Conservation (phyloP, 2,329 filamentous ascomycete genomes). For the Fusarium mangiferae region DNA sequence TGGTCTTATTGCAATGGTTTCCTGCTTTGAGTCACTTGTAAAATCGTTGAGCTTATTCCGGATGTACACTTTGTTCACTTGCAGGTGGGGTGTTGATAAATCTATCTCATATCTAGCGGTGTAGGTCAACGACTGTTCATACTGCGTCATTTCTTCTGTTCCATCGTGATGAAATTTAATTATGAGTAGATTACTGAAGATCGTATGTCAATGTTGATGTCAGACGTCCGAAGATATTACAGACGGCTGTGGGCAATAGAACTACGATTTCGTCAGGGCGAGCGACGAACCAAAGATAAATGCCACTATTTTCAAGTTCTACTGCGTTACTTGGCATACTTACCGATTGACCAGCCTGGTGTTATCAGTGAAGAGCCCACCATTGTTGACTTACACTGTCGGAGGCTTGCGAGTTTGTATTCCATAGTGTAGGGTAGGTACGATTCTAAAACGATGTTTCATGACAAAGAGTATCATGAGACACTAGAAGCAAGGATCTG, state of each 20-base stretch:
- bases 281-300: no score
- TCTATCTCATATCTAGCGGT: not conserved
- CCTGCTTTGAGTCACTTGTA: not conserved
- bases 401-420: not conserved
- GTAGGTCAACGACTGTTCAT: not conserved
- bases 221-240: not conserved
- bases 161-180: not conserved
- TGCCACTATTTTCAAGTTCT: not conserved
- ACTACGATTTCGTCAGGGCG: not conserved
- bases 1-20: not conserved
- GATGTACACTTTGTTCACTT: not conserved
- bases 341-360: not conserved
- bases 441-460: not conserved
- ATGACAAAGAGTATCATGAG: not conserved
- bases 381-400: not conserved
- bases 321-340: not conserved
- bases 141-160: not conserved
- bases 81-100: conserved; percentile 5
- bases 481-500: not conserved
- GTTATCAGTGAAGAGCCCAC: not conserved
- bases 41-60: not conserved
- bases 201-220: no score
- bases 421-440: not conserved
- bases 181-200: not conserved
- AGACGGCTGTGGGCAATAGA: no score